phyloP scores from a whole-genome alignment of 805 yeast genomes.

The Yarrowia porcina region DNA sequence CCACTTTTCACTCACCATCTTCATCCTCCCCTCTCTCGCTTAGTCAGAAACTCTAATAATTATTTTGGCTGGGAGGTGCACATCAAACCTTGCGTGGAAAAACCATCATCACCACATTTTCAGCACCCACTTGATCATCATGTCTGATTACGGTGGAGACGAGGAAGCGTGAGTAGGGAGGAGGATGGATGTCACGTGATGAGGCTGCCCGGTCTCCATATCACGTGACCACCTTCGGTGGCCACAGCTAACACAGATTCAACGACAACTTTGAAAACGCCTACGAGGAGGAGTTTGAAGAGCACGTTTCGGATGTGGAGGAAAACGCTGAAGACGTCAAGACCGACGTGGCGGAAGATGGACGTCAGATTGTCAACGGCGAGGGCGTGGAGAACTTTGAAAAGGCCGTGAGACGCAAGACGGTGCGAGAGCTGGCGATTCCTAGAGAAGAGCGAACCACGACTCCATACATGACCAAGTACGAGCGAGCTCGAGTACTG shows the following conservation, averaged over 20 bases:
- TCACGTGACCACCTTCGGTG: no score
- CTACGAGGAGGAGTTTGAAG: conserved; percentile 66
- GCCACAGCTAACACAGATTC: conserved; percentile 43
- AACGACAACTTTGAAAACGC: conserved; percentile 45
- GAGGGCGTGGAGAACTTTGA: conserved; percentile 45
- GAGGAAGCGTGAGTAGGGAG: conserved; percentile 40
- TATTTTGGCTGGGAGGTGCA: not conserved
- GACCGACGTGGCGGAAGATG: conserved; percentile 60
- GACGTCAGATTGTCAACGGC: conserved; percentile 68
- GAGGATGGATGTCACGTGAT: no score
- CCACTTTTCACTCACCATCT: no score
- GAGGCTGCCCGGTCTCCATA: no score
- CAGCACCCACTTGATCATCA: conserved; percentile 7
- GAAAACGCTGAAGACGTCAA: conserved; percentile 44
- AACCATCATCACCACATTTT: conserved; percentile 22
- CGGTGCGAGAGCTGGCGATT: conserved; percentile 77
- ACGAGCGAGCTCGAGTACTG: conserved; percentile 94
- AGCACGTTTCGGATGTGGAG: conserved; percentile 74
- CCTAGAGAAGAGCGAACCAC: conserved; percentile 87
- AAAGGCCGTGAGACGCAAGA: conserved; percentile 50
- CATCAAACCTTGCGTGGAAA: conserved; percentile 3
- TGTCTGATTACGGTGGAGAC: conserved; percentile 38
- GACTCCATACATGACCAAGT: conserved; percentile 98
- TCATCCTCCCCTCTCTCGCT: not conserved
- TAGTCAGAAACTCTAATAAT: not conserved